These are phyloP conservation scores for Persicaria maculosa DNA, from an alignment of 148 eudicot species.

Conservation along the genomic window DNA sequence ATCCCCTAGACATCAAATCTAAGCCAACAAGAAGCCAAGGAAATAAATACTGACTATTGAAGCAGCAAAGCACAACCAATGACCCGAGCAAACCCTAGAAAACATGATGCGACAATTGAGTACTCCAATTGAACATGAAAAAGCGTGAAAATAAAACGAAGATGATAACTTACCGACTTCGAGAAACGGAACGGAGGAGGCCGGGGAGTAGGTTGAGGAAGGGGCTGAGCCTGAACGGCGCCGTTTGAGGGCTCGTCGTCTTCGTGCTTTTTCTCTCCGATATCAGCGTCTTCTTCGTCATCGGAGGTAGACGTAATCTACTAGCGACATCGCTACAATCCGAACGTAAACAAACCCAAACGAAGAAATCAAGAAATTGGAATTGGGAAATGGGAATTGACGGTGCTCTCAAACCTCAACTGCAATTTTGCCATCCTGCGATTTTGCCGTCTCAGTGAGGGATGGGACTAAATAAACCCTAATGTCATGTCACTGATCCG, in stretches of 20 bases:
- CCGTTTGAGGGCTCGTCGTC: background rate
- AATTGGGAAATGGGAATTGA: no score
- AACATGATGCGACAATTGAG: background rate
- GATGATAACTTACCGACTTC: background rate
- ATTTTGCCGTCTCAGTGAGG: no score
- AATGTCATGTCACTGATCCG: no score
- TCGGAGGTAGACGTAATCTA: constrained; percentile 10
- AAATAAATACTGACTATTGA: background rate
- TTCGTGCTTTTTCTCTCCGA: constrained; percentile 1
- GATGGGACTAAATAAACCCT: no score
- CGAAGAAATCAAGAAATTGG: no score
- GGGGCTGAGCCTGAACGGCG: background rate
- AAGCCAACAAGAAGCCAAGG: background rate
- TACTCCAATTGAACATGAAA: background rate
- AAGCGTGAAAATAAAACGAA: background rate
- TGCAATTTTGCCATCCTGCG: no score
- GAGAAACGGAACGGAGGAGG: background rate
- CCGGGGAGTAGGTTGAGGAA: background rate
- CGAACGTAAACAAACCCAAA: no score
- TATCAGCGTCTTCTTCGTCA: constrained; percentile 8
- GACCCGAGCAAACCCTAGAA: background rate
- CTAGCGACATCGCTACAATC: constrained; percentile 10
- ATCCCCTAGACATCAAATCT: background rate
- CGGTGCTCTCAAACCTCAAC: no score
- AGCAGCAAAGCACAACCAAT: background rate